Conservation (phyloP, 352 stramenopile genomes). For the Blastocystis sp. region DNA sequence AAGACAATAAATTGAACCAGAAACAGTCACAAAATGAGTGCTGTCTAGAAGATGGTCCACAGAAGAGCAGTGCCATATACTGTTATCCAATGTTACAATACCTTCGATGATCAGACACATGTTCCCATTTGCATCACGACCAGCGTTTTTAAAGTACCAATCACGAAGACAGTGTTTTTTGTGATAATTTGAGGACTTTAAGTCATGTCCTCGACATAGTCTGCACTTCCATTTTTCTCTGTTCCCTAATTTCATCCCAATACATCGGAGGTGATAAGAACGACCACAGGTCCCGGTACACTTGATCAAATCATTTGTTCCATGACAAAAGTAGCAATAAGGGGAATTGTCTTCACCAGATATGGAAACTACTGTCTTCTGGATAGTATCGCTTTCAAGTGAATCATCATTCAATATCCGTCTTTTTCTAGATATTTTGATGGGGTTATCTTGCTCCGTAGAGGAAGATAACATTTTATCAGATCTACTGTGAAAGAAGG, state of each 20-base stretch:
- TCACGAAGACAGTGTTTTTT: not conserved
- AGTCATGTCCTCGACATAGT: not conserved
- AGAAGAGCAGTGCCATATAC: not conserved
- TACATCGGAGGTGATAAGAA: not conserved
- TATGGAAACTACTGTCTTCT: not conserved
- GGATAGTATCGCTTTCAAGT: not conserved
- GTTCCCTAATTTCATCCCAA: not conserved
- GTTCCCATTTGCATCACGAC: not conserved
- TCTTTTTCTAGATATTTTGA: not conserved
- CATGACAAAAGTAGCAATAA: constrained; percentile 19
- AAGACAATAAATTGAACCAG: not conserved
- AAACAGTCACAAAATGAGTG: not conserved
- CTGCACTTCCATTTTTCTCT: not conserved
- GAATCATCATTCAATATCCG: not conserved
- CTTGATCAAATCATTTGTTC: not conserved
- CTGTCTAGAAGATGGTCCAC: not conserved
- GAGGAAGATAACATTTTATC: not conserved
- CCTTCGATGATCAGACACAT: not conserved
- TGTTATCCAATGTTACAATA: not conserved
- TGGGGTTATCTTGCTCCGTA: not conserved
- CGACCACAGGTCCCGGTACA: not conserved
- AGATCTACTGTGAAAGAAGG: not conserved
- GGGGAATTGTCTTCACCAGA: not conserved
- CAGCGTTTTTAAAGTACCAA: not conserved
- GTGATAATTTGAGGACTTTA: not conserved